phyloP scores from a whole-genome alignment of 2,329 filamentous ascomycete species.

The Alternaria sp. region DNA sequence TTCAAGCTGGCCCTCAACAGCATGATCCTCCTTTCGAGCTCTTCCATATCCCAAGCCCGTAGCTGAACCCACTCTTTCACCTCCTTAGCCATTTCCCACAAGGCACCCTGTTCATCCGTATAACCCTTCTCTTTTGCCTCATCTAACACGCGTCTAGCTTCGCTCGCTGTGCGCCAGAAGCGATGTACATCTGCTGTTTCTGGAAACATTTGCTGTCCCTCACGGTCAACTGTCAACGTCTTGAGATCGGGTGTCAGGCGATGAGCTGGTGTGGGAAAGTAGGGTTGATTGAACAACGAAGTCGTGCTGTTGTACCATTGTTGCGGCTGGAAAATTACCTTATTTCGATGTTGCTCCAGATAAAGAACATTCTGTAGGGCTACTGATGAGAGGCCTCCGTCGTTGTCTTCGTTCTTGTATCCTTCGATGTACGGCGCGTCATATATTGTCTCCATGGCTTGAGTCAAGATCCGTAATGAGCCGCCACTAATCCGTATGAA shows the following conservation, averaged over 20 bases:
- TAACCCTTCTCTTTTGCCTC: slow-evolving; percentile 19
- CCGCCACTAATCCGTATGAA: slow-evolving; percentile 21
- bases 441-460: slow-evolving; percentile 32
- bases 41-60: slow-evolving; percentile 13
- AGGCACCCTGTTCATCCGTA: slow-evolving; percentile 3
- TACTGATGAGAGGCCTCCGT: slow-evolving; percentile 25
- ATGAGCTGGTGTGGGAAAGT: neutral
- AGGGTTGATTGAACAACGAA: neutral
- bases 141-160: slow-evolving; percentile 22
- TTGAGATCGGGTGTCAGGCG: neutral
- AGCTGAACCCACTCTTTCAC: slow-evolving; percentile 18
- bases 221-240: neutral
- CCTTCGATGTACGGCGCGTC: slow-evolving; percentile 36
- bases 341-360: neutral
- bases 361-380: slow-evolving; percentile 54
- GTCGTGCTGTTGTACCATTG: slow-evolving; percentile 11
- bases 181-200: neutral
- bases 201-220: slow-evolving; percentile 13
- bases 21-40: neutral
- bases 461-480: slow-evolving; percentile 30
- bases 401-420: neutral
- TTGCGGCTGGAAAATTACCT: neutral
- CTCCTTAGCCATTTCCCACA: slow-evolving; percentile 15
- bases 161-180: slow-evolving; percentile 30
- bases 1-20: slow-evolving; percentile 5